These are phyloP conservation scores for Copromyces sp. DNA, from an alignment of 495 filamentous ascomycete genomes.

Conservation along the genomic window DNA sequence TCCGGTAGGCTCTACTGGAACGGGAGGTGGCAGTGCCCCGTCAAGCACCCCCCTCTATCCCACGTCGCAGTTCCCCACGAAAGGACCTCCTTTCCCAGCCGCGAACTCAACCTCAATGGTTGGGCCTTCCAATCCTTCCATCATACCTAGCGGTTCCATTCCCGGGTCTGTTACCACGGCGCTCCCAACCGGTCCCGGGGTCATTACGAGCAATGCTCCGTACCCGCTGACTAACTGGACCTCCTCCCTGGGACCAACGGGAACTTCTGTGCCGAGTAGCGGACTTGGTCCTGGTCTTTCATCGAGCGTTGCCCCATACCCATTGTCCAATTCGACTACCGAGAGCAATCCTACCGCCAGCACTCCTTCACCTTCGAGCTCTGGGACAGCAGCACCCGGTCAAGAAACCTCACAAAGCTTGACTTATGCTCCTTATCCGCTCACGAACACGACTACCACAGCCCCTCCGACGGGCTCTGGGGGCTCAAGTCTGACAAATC, in stretches of 20 bases:
- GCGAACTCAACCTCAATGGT: constrained; percentile 3
- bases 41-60: not conserved
- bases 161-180: not conserved
- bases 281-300: not conserved
- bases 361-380: not conserved
- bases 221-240: constrained; percentile 2
- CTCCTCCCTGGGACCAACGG: constrained; percentile 1
- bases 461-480: constrained; percentile 1
- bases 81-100: constrained; percentile 4
- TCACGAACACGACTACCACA: constrained; percentile 7
- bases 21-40: not conserved
- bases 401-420: not conserved
- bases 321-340: constrained; percentile 13
- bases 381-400: not conserved
- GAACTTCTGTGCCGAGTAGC: not conserved
- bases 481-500: not conserved
- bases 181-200: not conserved
- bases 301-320: constrained; percentile 10
- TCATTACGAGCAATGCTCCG: not conserved
- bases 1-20: not conserved
- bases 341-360: not conserved
- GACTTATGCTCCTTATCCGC: constrained; percentile 2
- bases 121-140: not conserved
- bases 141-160: not conserved
- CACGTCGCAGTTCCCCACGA: not conserved